A percentile compares a stretch with the other conserved stretches of the same genome.
Conservation (phyloP, 768 basidiomycete genomes). For the Ephemerocybe angulata region DNA sequence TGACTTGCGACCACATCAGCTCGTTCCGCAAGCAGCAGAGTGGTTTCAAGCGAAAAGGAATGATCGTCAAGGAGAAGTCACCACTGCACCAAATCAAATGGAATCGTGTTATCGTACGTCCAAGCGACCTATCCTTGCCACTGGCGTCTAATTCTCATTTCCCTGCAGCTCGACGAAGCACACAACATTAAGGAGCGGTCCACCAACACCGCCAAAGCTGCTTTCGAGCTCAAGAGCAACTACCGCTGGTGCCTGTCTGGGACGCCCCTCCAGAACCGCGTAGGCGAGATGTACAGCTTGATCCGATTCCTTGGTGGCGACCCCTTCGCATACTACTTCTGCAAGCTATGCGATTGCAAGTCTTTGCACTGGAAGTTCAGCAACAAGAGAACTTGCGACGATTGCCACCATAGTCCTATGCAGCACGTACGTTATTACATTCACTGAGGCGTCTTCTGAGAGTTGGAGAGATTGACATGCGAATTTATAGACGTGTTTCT, state of each 20-base stretch:
- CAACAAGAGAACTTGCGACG: slow-evolving; percentile 81
- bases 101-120: slow-evolving; percentile 71
- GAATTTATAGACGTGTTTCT: slow-evolving; percentile 85
- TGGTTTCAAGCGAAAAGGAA: slow-evolving; percentile 85
- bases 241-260: slow-evolving; percentile 96
- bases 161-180: slow-evolving; percentile 79
- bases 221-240: slow-evolving; percentile 79
- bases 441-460: no score
- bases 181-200: slow-evolving; percentile 97
- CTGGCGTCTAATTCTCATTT: not conserved
- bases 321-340: slow-evolving; percentile 90
- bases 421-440: slow-evolving; percentile 46
- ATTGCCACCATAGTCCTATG: slow-evolving; percentile 84
- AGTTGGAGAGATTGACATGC: no score
- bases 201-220: slow-evolving; percentile 95
- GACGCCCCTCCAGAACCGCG: slow-evolving; percentile 94
- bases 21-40: slow-evolving; percentile 89
- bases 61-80: slow-evolving; percentile 84
- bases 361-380: slow-evolving; percentile 92
- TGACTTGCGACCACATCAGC: slow-evolving; percentile 34
- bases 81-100: slow-evolving; percentile 82
- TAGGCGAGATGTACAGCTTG: slow-evolving; percentile 97
- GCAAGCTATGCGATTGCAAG: slow-evolving; percentile 92
- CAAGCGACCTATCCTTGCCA: not conserved
- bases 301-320: slow-evolving; percentile 91